These are phyloP conservation scores for Circinella minor DNA, from an alignment of 371 early-diverging fungal genomes.

Conservation along the genomic window DNA sequence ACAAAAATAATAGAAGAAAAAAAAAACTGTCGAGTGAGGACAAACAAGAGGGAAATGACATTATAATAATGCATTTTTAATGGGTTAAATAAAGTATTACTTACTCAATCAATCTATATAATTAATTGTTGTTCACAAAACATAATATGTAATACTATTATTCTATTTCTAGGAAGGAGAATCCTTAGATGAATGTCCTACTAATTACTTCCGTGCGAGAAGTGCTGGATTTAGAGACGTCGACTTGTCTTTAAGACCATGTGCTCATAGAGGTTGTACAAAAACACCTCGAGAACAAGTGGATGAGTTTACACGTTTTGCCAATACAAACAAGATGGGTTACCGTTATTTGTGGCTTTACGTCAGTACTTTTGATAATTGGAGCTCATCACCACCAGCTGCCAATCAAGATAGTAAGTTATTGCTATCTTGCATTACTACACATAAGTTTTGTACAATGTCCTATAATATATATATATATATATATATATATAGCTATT, in stretches of 20 bases:
- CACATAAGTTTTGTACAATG: background rate
- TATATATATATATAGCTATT: too few relatives aligned
- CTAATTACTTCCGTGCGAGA: conserved; percentile 23
- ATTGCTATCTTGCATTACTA: background rate
- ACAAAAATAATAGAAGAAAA: too few relatives aligned
- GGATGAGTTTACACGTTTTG: conserved; percentile 16
- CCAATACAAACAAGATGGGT: conserved; percentile 21
- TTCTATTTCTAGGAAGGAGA: conserved; percentile 18
- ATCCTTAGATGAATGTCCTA: conserved; percentile 14
- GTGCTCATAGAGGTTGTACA: conserved; percentile 25
- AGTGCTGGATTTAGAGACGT: conserved; percentile 21
- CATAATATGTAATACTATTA: background rate
- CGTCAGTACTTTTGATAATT: conserved; percentile 21
- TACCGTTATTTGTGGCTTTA: conserved; percentile 26
- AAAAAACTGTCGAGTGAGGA: background rate
- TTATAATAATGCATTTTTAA: too few relatives aligned
- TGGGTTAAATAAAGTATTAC: too few relatives aligned
- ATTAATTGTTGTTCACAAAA: background rate
- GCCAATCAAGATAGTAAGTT: background rate
- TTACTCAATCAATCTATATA: background rate
- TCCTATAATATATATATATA: too few relatives aligned
- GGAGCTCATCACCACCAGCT: background rate
- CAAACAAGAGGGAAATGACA: too few relatives aligned
- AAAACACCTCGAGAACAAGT: conserved; percentile 28
- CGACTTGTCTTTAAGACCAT: conserved; percentile 31